Evolutionary conservation across 2,329 filamentous ascomycete species (phyloP).

Genomic region (Exophiala bonariae): DNA sequence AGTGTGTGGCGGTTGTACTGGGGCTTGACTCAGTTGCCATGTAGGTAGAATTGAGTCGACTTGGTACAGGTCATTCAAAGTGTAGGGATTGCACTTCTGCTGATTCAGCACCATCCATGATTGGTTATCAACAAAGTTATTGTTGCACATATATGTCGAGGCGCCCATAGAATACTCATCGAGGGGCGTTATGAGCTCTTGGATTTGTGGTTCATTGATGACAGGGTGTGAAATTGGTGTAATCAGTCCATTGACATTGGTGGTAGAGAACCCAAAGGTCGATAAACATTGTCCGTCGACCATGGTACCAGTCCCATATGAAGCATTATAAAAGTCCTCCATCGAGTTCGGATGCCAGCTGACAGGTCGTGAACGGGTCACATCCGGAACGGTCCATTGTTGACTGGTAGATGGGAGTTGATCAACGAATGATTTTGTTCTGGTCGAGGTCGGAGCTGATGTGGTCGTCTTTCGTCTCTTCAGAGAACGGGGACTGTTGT

Average conservation of each 20-base stretch:
- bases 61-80: slow-evolving; percentile 4
- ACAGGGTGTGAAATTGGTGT: slow-evolving; percentile 25
- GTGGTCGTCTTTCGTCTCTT: slow-evolving; percentile 25
- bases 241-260: slow-evolving; percentile 26
- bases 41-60: not conserved
- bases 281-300: slow-evolving; percentile 8
- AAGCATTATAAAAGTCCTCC: slow-evolving; percentile 8
- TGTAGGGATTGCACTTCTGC: not conserved
- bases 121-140: slow-evolving; percentile 4
- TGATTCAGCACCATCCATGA: slow-evolving; percentile 14
- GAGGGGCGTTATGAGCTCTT: slow-evolving; percentile 24
- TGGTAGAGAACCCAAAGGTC: slow-evolving; percentile 19
- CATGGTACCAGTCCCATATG: not conserved
- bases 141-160: slow-evolving; percentile 5
- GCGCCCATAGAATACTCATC: slow-evolving; percentile 20
- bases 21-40: slow-evolving; percentile 11
- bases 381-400: slow-evolving; percentile 8
- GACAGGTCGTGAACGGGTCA: slow-evolving; percentile 21
- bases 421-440: slow-evolving; percentile 25
- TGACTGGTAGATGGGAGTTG: slow-evolving; percentile 19
- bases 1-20: not conserved
- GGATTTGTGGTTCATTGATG: slow-evolving; percentile 25
- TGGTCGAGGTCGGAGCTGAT: slow-evolving; percentile 14
- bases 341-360: slow-evolving; percentile 27
- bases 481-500: slow-evolving; percentile 22